Conservation (phyloP, 2,329 filamentous ascomycete species). For the Beauveria sp. region DNA sequence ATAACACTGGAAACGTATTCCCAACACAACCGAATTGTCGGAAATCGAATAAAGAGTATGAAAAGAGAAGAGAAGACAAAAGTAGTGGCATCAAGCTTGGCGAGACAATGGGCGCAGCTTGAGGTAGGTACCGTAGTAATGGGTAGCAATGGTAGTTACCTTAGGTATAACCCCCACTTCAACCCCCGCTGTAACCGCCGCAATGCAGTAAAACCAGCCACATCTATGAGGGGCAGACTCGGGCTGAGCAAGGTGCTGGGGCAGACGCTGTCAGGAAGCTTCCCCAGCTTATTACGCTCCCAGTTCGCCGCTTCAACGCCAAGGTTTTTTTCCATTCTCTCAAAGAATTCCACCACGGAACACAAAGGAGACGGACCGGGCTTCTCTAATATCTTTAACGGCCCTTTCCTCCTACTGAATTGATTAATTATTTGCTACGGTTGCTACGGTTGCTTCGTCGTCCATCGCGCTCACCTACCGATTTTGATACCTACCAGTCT, state of each 20-base stretch:
- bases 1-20: background rate
- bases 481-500: background rate
- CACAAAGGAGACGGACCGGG: background rate
- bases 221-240: slow-evolving; percentile 3
- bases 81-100: background rate
- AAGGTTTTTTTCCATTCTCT: background rate
- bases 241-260: background rate
- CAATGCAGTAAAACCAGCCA: background rate
- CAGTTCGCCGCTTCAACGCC: background rate
- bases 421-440: too few species aligned
- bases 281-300: background rate
- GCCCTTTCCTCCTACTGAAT: background rate
- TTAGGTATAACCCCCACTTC: too few species aligned
- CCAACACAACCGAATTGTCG: background rate
- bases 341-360: background rate
- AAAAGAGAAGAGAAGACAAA: background rate
- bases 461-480: background rate
- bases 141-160: too few species aligned
- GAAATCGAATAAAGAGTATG: background rate
- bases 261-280: background rate
- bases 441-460: background rate
- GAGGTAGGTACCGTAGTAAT: too few species aligned
- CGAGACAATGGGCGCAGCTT: background rate
- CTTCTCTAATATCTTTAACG: background rate
- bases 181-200: background rate